Percentiles rank a stretch among this genome's conserved stretches.
phyloP scores from a whole-genome alignment of 192 early-diverging fungal genomes.

The Podila horticola region DNA sequence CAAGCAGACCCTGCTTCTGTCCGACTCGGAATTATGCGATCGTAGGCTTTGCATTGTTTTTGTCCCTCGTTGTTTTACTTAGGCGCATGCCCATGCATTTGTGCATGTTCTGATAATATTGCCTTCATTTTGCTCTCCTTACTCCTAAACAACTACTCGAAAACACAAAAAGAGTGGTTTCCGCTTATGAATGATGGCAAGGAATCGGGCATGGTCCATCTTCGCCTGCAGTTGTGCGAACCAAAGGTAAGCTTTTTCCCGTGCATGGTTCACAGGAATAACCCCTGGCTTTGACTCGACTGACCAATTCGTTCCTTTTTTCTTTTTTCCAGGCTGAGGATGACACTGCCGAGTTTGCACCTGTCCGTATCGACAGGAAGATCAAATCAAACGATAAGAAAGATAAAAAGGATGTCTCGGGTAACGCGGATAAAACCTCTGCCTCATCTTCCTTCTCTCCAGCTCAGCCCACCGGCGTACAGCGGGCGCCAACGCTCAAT shows the following conservation, averaged over 20 bases:
- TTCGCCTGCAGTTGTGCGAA: conserved; percentile 26
- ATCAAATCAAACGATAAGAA: conserved; percentile 19
- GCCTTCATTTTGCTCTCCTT: neutral
- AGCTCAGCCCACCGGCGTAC: neutral
- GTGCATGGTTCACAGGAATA: neutral
- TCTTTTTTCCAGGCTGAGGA: conserved; percentile 8
- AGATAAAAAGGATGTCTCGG: neutral
- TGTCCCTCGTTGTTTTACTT: neutral
- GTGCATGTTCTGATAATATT: neutral
- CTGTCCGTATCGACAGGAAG: conserved; percentile 8
- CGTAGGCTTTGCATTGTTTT: conserved; percentile 14
- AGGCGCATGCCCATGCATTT: too few relatives aligned
- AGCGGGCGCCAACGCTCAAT: neutral
- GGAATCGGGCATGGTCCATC: conserved; percentile 32
- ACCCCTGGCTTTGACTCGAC: neutral
- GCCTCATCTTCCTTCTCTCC: neutral
- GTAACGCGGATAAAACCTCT: neutral
- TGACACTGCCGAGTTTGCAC: conserved; percentile 19
- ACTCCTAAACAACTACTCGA: neutral
- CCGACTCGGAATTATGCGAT: conserved; percentile 11
- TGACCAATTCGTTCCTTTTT: neutral
- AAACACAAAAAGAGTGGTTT: conserved; percentile 33
- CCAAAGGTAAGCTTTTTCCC: conserved; percentile 26
- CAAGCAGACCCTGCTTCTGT: conserved; percentile 20
- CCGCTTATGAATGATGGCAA: conserved; percentile 30